A percentile compares a stretch with the other conserved stretches of the same genome.
phyloP scores from a whole-genome alignment of 148 eudicot genomes.

The Oxyria digyna region DNA sequence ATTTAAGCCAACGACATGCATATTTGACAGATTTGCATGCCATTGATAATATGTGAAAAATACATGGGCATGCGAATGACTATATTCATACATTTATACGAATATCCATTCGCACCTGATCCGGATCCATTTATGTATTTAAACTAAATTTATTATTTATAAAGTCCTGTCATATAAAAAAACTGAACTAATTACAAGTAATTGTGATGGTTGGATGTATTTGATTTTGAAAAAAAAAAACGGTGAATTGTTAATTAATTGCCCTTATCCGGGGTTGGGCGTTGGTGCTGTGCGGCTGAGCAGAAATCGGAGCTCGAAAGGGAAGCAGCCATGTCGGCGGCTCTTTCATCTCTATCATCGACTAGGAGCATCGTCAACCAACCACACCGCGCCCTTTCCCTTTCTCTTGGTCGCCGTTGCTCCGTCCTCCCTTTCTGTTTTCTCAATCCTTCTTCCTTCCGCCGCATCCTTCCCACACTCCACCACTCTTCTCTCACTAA shows the following conservation, averaged over 20 bases:
- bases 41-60: no score
- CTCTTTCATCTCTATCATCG: constrained; percentile 26
- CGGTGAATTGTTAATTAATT: neutral
- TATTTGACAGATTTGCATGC: no score
- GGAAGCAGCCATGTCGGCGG: constrained; percentile 21
- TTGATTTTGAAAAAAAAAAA: neutral
- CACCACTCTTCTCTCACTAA: constrained; percentile 17
- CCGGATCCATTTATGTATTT: no score
- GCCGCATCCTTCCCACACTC: constrained; percentile 5
- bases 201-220: no score
- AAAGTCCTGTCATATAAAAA: no score
- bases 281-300: no score
- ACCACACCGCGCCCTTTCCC: constrained; percentile 23
- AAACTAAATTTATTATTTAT: no score
- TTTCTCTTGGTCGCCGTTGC: constrained; percentile 18
- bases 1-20: no score
- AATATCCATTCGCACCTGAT: no score
- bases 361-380: constrained; percentile 23
- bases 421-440: constrained; percentile 8
- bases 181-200: no score
- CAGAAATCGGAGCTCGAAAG: neutral
- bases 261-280: neutral
- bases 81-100: no score
- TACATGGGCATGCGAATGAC: no score
- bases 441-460: constrained; percentile 9